Evolutionary conservation across 192 early-diverging fungal genomes (phyloP).

Genomic region (Gryganskiella cystojenkinii): DNA sequence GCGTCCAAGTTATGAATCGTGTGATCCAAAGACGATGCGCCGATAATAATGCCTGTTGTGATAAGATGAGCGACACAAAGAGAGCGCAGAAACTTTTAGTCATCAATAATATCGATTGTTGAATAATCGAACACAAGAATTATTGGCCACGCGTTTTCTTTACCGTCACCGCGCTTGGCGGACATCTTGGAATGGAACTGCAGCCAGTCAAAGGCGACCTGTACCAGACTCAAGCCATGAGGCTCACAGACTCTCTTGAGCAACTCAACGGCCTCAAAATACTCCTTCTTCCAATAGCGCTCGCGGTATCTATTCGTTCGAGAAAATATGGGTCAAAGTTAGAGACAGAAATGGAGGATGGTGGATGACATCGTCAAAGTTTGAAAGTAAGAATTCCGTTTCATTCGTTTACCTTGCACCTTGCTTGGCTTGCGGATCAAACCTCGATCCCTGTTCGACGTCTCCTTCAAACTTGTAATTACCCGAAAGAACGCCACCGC

Average conservation of each 20-base stretch:
- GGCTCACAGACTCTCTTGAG: conserved; percentile 46
- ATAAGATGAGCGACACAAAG: neutral
- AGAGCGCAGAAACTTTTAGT: too few relatives aligned
- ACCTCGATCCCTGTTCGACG: conserved; percentile 49
- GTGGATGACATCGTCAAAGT: too few relatives aligned
- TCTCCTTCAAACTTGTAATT: conserved; percentile 19
- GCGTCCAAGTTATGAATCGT: conserved; percentile 59
- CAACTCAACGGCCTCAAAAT: conserved; percentile 64
- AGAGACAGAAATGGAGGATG: neutral
- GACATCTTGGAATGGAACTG: conserved; percentile 54
- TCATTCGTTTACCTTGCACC: conserved; percentile 35
- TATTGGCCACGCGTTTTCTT: too few relatives aligned
- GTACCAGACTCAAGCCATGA: conserved; percentile 42
- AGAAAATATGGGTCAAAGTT: neutral
- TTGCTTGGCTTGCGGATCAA: conserved; percentile 44
- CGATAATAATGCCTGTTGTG: conserved; percentile 50
- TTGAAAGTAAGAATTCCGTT: too few relatives aligned
- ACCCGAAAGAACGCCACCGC: conserved; percentile 59
- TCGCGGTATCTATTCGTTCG: conserved; percentile 57
- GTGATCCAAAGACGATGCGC: conserved; percentile 53
- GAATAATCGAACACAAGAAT: too few relatives aligned
- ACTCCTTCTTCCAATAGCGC: conserved; percentile 60
- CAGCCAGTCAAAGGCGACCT: conserved; percentile 55
- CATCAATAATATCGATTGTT: too few relatives aligned
- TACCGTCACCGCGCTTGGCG: conserved; percentile 45